Evolutionary conservation across 2,329 filamentous ascomycete species (phyloP).

Genomic region (Aspergillus bombycis): DNA sequence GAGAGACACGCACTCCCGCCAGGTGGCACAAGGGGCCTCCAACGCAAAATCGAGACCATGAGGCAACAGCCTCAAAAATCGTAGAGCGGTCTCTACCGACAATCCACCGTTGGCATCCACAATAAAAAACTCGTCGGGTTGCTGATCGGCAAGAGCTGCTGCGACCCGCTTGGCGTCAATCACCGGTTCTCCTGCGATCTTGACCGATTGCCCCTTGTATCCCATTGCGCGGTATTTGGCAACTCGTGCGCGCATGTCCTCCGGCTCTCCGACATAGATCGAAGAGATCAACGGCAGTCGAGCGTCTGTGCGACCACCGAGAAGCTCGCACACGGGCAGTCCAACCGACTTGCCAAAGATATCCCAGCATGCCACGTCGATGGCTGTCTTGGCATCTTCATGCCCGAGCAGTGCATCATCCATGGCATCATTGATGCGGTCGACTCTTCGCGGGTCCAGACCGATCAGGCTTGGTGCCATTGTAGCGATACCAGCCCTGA

Average conservation of each 20-base stretch:
- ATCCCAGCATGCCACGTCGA: slow-evolving; percentile 30
- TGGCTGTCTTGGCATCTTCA: slow-evolving; percentile 26
- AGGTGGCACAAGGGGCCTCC: slow-evolving; percentile 29
- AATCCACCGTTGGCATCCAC: slow-evolving; percentile 28
- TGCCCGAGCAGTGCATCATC: slow-evolving; percentile 26
- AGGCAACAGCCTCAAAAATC: slow-evolving; percentile 28
- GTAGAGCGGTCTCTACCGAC: slow-evolving; percentile 24
- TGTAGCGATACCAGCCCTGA: slow-evolving; percentile 28
- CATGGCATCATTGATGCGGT: slow-evolving; percentile 35
- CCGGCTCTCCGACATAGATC: not conserved
- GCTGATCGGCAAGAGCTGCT: slow-evolving; percentile 11
- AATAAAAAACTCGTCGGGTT: slow-evolving; percentile 23
- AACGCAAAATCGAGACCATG: slow-evolving; percentile 26
- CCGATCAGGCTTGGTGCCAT: slow-evolving; percentile 29
- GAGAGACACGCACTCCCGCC: slow-evolving; percentile 26
- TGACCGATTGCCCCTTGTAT: slow-evolving; percentile 2
- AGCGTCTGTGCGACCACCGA: slow-evolving; percentile 25
- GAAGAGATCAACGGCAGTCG: slow-evolving; percentile 23
- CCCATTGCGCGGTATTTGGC: not conserved
- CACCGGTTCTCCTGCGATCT: slow-evolving; percentile 13
- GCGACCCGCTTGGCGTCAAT: slow-evolving; percentile 17
- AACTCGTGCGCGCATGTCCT: not conserved
- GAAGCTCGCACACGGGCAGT: slow-evolving; percentile 27
- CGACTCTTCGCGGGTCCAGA: slow-evolving; percentile 29
- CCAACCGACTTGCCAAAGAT: slow-evolving; percentile 28